A percentile compares a stretch with the other conserved stretches of the same genome.
Conservation (phyloP, 345 rosid genomes). For the Leavenworthia alabamica region DNA sequence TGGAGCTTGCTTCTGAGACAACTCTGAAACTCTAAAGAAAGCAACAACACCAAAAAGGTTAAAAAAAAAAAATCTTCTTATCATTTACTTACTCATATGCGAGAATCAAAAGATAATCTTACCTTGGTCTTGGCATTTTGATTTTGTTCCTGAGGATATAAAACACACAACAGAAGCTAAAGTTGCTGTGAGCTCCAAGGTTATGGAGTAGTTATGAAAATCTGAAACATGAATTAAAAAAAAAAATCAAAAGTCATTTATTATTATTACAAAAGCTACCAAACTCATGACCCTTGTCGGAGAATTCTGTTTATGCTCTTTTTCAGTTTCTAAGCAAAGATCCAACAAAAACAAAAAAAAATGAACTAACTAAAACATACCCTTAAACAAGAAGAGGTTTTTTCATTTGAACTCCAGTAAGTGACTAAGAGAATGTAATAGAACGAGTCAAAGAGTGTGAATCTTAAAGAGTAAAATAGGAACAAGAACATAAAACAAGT, state of each 20-base stretch:
- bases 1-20: constrained; percentile 70
- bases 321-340: not conserved
- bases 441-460: constrained; percentile 17
- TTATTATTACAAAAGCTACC: constrained; percentile 13
- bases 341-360: too few relatives aligned
- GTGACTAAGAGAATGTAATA: not conserved
- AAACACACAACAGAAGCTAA: not conserved
- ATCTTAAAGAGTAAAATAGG: not conserved
- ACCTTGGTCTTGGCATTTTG: constrained; percentile 86
- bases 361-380: not conserved
- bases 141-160: not conserved
- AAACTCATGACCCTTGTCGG: constrained; percentile 12
- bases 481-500: constrained; percentile 19
- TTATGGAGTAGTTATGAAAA: constrained; percentile 13
- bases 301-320: not conserved
- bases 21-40: constrained; percentile 42
- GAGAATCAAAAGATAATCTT: constrained; percentile 7
- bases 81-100: not conserved
- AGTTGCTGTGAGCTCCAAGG: constrained; percentile 9
- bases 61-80: not conserved
- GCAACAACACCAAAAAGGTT: not conserved
- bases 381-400: constrained; percentile 1
- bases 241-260: constrained; percentile 8
- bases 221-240: constrained; percentile 12
- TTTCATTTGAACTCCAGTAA: not conserved